Base-by-base conservation (phyloP, 305 asterid genomes). In the Stenogyne calaminthoides region DNA sequence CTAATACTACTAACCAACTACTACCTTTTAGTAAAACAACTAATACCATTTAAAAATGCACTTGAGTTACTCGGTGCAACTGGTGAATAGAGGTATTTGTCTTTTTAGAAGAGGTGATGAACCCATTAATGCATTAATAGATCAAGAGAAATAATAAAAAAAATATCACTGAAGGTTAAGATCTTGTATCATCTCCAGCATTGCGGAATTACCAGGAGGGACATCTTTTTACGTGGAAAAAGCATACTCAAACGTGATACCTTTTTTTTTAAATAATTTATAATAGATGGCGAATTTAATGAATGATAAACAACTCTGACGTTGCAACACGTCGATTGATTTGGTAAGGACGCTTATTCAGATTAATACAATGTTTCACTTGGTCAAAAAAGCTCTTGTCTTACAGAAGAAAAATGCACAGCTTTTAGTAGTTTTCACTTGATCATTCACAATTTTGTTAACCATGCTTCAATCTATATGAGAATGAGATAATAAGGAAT, bases 121-220 rank as follows among this genome's bases (percentile, higher is more conserved):
- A 68, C 77, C 61, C 66, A 56, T 52, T 46, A 55, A 29, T 58
- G 19, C 71, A 47, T 77, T 68, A 52, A 70, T 16, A 22, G 57
- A 64, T 40, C 16, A 59, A 18, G 70, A 72, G 66, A 47, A 49
- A 56, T 34, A 64, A 42, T 66, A 20, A 61, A 75, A 46, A 46
- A 4, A 61, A 54, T 37, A 67, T 16, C 64, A 34, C 64, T 42
- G 62, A 69, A 55, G 69, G 52, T 56, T 63, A 78, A 52, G 55
- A 69, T 47, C 65, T 70, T 75, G 40, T 73, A 68, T 59, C 73
- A 66, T 14, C 79, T 75, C 70, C 73, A 47, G 55, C 6, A 47
- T 47, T 47, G 2, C 18, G 8, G 64, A 12, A 56, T 64, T 59
- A 70, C 73, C 27, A 44, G 60, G 42, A 64, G 76, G 49, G 37